phyloP scores from a whole-genome alignment of 2,329 filamentous ascomycete species.

The Arachnopeziza araneosa region DNA sequence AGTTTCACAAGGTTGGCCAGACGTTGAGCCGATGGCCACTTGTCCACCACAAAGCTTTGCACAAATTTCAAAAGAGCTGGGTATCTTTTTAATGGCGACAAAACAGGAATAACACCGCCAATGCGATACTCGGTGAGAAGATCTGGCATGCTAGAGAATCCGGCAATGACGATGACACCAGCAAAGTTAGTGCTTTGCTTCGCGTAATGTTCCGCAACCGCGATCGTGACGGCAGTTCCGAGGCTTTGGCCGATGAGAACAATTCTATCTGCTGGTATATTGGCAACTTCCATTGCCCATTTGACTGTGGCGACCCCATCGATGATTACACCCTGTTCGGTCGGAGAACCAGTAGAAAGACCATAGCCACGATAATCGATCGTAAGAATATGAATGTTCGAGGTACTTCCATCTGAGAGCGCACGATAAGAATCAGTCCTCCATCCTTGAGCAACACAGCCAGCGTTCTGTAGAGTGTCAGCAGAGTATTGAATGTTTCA shows the following conservation, averaged over 20 bases:
- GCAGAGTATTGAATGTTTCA: not conserved
- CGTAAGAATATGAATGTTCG: conserved; percentile 71
- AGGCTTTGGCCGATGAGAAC: conserved; percentile 82
- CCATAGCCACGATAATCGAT: conserved; percentile 92
- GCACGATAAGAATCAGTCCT: conserved; percentile 74
- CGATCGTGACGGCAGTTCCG: conserved; percentile 77
- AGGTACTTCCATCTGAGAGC: conserved; percentile 64
- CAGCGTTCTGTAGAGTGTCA: conserved; percentile 61
- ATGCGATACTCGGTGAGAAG: conserved; percentile 73
- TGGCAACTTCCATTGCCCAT: conserved; percentile 60
- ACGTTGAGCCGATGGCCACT: conserved; percentile 69
- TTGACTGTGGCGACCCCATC: conserved; percentile 71
- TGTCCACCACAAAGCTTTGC: conserved; percentile 63
- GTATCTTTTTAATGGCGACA: conserved; percentile 67
- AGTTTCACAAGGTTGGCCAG: conserved; percentile 50
- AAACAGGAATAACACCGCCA: conserved; percentile 69
- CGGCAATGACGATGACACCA: conserved; percentile 71
- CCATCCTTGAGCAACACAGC: conserved; percentile 73
- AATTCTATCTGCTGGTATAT: conserved; percentile 65
- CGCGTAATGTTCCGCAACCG: conserved; percentile 65
- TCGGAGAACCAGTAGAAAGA: conserved; percentile 70
- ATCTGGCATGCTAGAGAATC: conserved; percentile 68
- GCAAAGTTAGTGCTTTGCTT: conserved; percentile 61
- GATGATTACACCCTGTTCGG: conserved; percentile 72
- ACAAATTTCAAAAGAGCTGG: conserved; percentile 59